Base-by-base conservation (phyloP, 1,139 yeast species). In the Yamadazyma sp. region DNA sequence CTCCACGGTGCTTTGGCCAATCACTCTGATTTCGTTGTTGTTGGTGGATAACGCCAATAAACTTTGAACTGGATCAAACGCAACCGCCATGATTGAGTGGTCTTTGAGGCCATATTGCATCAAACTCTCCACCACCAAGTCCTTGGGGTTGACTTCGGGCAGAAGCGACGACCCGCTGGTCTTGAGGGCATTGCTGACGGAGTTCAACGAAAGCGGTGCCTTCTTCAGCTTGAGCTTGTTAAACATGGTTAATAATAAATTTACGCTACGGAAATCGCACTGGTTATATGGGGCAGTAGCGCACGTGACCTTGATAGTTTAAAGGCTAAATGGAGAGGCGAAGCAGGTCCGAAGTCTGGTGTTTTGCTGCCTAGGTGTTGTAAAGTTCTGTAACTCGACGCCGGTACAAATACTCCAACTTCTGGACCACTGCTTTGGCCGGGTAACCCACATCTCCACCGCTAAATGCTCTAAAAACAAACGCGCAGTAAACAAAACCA, bases 61-160 rank as follows among this genome's bases (percentile, higher is more conserved):
- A 35, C 95, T 80, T 56, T 92, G 98, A 1, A 87, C 82, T 1
- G 95, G 95, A 57, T 92, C 97, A 59, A 73, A 86, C 0, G 95
- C 95, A 31, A 82, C 61, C 0, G 86, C 80, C 18, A 78, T 64
- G 3, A 86, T 76, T 24, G 70, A 59, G 47, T 66, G 56, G 30
- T 54, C 49, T 29, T 72, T 67, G 6, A 69, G 46, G 2, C 77
- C 76, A 38, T 66, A 44, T 43, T 67, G 73, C 35, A 57, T 57
- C 58, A 73, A 43, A 28, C 55, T 47, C 49, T 70, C 55, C 36
- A 67, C 39, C 49, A 64, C 43, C 43, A 71, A 39, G 38, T 66
- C 50, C 60, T 78, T 57, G 34, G 68, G 45, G 52, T 64, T 56
- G 48, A 71, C 39, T 35, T 64, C 59, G 21, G 67, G 44, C 57